phyloP scores from a whole-genome alignment of 2,329 filamentous ascomycete genomes.

The Didymellaceae sp. region DNA sequence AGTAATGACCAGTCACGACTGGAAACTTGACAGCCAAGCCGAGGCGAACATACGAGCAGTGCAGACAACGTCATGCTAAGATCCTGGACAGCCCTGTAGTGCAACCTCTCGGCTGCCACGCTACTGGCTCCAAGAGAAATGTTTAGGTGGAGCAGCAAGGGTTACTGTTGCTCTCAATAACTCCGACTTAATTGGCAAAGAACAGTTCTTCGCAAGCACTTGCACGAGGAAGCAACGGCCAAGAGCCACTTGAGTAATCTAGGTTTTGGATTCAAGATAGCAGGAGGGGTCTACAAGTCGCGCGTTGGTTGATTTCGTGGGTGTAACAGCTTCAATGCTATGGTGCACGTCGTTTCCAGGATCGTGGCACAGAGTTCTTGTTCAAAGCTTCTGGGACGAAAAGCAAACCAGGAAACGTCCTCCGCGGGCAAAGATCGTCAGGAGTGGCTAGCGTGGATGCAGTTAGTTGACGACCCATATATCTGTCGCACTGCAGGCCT shows the following conservation, averaged over 20 bases:
- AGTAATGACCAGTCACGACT: conserved; percentile 26
- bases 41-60: conserved; percentile 15
- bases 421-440: conserved; percentile 16
- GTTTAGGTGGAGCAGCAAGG: conserved; percentile 12
- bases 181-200: conserved; percentile 7
- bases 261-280: not conserved
- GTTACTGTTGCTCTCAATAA: conserved; percentile 7
- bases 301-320: conserved; percentile 3
- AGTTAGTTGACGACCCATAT: conserved; percentile 3
- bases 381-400: conserved; percentile 13
- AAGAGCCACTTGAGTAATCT: conserved; percentile 10
- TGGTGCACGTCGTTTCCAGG: not conserved
- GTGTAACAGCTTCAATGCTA: conserved; percentile 1
- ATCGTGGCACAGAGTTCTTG: conserved; percentile 9
- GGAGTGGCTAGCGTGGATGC: conserved; percentile 4
- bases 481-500: conserved; percentile 17
- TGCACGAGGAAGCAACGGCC: conserved; percentile 8
- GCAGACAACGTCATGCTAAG: conserved; percentile 11
- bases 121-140: conserved; percentile 5
- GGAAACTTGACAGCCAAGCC: conserved; percentile 17
- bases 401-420: conserved; percentile 7
- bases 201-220: conserved; percentile 3
- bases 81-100: conserved; percentile 18
- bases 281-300: not conserved
- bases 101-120: conserved; percentile 7